Base-by-base conservation (phyloP, 2,329 filamentous ascomycete genomes). In the Fusarium sp. region DNA sequence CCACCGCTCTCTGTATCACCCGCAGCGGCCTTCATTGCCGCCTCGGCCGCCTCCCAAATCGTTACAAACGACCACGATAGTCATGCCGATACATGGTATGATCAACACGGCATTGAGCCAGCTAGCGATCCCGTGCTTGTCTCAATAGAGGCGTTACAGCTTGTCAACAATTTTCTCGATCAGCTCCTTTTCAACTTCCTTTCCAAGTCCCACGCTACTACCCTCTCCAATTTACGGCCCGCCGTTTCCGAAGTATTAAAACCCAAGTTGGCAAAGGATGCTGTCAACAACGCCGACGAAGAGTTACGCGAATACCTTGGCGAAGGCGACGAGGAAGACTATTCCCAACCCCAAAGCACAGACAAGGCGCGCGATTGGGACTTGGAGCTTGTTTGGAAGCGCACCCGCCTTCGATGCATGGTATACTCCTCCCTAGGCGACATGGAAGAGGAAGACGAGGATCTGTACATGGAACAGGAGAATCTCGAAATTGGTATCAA, bases 381-480 rank as follows among this genome's bases (percentile, higher is more conserved):
- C 73, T 79, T 96, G n/a, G 91, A 97, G 72, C 82, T 93, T 52
- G 89, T 93, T 15, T 99, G 95, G 93, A 97, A 96, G 79, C 86
- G 95, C 66, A 95, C 93, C 0, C 87, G 95, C 50, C 79, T 99
- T 69, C 87, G 95, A 58, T 97, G 95, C 75, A 99, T 99, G 95
- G 94, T 99, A 19, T 98, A 98, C 74, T 98, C 93, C 9, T 93
- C 95, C 9, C 81, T 99, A 7, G 95, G 95, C 39, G 94, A 99
- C 72, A 88, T 99, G 84, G 96, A 99, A 75, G 95, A 99, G 77
- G 93, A 98, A 66, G 95, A 99, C 65, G 95, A 98, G 75, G 94
- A 97, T 71, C 87, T 88, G 46, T 92, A 92, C 71, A 90, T 96
- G 72, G 88, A 93, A 63, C 87, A 92, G 69, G 92, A 95, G 53